Base-by-base conservation (phyloP, 345 rosid species). In the Eucalyptus marginata region DNA sequence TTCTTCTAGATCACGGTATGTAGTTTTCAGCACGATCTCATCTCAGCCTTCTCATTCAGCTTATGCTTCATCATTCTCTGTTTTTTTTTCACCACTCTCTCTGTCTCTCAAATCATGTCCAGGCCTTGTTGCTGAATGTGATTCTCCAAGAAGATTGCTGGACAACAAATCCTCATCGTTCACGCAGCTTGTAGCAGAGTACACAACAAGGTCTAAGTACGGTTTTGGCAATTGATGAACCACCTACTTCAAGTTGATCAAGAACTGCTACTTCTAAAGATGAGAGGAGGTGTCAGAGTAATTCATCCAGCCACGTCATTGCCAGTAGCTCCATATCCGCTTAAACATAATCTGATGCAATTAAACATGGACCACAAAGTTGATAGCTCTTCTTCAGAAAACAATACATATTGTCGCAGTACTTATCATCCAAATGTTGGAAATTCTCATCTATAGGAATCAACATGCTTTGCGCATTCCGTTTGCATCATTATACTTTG, bases 1-100 rank as follows among this genome's bases (percentile, higher is more conserved):
- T 97, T 89, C 95, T 97, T 86, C 92, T 97, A 62, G 95, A 91
- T 91, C 87, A 94, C 2, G 99, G 99, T 96, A 47, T 88, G 95
- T 27, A 14, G 52, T 31, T 84, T 88, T 44, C 44, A 16, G 13
- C 83, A 18, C 5, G 3, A 76, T 76, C 83, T 49, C 56, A 85
- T 85, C 56, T 49, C 56, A 27, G 20, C 56, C 40, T 85, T 85
- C 87, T 13, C n/a, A 27, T 49, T 85, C 56, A 27, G 51, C 43
- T 47, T 47, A 85, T 46, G 56, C 31, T 27, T 85, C 33, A 85
- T 47, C 22, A 85, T 8, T 49, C 15, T 84, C 49, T 46, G 4
- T 52, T 17, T 17, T 7, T 7, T 52, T 52, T 52, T 18, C 58
- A 52, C 58, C 58, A 17, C 52, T 51, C 54, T 51, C 22, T 17